Percentiles rank a stretch among this genome's conserved stretches.
Evolutionary conservation across 371 early-diverging fungal species (phyloP).

Genomic region (Lichtheimia hyalospora): DNA sequence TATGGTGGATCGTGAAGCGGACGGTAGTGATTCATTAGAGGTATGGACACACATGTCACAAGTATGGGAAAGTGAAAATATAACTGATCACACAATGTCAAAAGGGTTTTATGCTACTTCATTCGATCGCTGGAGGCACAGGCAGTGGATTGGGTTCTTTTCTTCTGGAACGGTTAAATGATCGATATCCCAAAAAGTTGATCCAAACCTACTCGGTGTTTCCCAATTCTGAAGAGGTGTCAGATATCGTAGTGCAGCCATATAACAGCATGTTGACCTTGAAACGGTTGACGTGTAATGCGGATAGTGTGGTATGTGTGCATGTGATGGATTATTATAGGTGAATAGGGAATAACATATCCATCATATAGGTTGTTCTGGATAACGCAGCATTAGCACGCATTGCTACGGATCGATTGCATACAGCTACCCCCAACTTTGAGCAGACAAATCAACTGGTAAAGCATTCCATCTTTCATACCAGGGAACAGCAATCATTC

Average conservation of each 20-base stretch:
- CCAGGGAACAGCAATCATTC: neutral
- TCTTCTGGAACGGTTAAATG: conserved; percentile 85
- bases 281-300: conserved; percentile 88
- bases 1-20: conserved; percentile 94
- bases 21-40: conserved; percentile 90
- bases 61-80: neutral
- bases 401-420: conserved; percentile 92
- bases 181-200: conserved; percentile 97
- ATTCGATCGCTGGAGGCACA: conserved; percentile 97
- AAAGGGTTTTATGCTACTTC: conserved; percentile 85
- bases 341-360: neutral
- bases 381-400: conserved; percentile 96
- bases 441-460: conserved; percentile 97
- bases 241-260: conserved; percentile 99
- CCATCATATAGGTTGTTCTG: conserved; percentile 60
- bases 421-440: conserved; percentile 93
- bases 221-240: conserved; percentile 96
- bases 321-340: conserved; percentile 27
- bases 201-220: conserved; percentile 99
- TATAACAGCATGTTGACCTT: conserved; percentile 98
- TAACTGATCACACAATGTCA: neutral
- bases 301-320: conserved; percentile 90
- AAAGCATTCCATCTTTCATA: conserved; percentile 2
- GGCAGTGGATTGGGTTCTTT: conserved; percentile 96
- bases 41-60: conserved; percentile 19